Evolutionary conservation across 176 grass and related monocot species (phyloP).

Genomic region (Carex kokanica): DNA sequence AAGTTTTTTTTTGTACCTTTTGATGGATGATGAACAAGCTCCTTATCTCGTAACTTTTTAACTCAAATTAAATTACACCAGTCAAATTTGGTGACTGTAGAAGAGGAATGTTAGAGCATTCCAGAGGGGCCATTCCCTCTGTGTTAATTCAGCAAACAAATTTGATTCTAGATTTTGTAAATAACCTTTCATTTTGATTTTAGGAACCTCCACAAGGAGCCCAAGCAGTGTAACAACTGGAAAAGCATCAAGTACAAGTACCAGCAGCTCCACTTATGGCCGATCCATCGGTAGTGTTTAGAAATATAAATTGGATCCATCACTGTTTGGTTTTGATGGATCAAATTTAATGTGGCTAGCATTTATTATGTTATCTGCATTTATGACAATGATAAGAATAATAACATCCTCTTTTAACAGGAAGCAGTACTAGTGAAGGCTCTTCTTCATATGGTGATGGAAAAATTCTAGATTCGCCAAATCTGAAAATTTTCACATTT

Average conservation of each 20-base stretch:
- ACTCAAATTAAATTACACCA: neutral
- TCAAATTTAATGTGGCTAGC: neutral
- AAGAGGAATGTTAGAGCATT: neutral
- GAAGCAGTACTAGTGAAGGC: neutral
- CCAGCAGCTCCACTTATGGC: conserved; percentile 14
- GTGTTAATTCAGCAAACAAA: neutral
- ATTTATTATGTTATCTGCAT: neutral
- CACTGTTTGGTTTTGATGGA: neutral
- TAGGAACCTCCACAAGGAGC: conserved; percentile 13
- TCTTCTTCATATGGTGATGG: conserved; percentile 24
- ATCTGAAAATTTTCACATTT: conserved; percentile 63
- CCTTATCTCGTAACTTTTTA: neutral
- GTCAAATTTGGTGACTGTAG: neutral
- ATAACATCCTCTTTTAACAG: conserved; percentile 4
- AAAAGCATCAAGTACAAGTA: conserved; percentile 18
- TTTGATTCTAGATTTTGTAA: neutral
- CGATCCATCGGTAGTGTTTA: conserved; percentile 10
- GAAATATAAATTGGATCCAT: neutral
- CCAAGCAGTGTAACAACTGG: conserved; percentile 18
- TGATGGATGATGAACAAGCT: neutral
- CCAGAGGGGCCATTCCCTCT: neutral
- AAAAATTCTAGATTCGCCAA: conserved; percentile 44
- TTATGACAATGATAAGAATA: conserved; percentile 1
- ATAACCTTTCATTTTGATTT: neutral
- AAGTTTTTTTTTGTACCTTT: neutral